These are phyloP conservation scores for Teratosphaeria epicoccoides DNA, from an alignment of 2,329 filamentous ascomycete genomes.

Conservation along the genomic window DNA sequence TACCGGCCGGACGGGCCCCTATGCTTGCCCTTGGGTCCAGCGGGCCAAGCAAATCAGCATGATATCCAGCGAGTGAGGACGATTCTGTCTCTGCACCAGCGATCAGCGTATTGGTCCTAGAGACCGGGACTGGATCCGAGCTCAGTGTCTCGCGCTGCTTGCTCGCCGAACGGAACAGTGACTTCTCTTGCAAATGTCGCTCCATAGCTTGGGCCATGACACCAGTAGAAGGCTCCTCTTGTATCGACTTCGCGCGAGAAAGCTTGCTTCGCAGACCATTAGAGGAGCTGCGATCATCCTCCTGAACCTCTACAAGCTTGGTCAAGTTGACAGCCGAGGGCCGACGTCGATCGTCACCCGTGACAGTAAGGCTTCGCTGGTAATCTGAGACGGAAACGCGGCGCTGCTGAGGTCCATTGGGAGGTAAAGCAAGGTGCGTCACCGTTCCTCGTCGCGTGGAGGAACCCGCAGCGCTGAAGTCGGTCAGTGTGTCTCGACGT, in stretches of 20 bases:
- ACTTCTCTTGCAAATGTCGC: conserved; percentile 24
- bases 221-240: conserved; percentile 9
- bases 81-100: conserved; percentile 1
- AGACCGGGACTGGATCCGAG: conserved; percentile 6
- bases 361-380: conserved; percentile 17
- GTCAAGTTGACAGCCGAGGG: conserved; percentile 12
- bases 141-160: conserved; percentile 13
- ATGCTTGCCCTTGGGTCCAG: neutral
- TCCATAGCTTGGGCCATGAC: conserved; percentile 26
- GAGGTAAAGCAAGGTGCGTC: conserved; percentile 5
- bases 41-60: conserved; percentile 11
- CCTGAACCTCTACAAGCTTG: conserved; percentile 11
- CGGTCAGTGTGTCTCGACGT: neutral
- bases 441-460: neutral
- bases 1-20: conserved; percentile 1
- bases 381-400: conserved; percentile 19
- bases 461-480: neutral
- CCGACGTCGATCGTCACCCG: conserved; percentile 20
- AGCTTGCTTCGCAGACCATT: conserved; percentile 8
- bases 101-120: conserved; percentile 8
- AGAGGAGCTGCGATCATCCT: conserved; percentile 13
- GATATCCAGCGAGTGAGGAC: neutral
- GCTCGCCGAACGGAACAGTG: conserved; percentile 22
- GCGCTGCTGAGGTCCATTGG: conserved; percentile 3
- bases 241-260: conserved; percentile 10